Base-by-base conservation (phyloP, 768 basidiomycete genomes). In the Suillus subaureus region DNA sequence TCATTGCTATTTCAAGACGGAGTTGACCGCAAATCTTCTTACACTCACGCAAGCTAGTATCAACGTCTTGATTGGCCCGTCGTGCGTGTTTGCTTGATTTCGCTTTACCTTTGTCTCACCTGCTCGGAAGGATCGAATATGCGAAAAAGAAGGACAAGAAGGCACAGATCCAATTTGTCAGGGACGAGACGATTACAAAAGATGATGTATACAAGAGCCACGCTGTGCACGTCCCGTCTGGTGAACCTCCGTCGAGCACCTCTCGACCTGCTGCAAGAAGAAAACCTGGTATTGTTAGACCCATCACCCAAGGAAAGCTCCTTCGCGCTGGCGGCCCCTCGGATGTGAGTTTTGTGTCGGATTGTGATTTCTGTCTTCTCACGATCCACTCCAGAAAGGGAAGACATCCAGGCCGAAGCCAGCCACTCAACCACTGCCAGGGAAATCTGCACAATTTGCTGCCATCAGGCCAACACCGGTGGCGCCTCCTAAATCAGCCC, bases 81-180 rank as follows among this genome's bases (percentile, higher is more conserved):
- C 84, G 96, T 97, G 74, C 70, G 94, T 79, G 28, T 63, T 43
- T 21, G 18, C 33, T 70, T n/a, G 61, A 26, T 13, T 52, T 23
- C 16, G 5, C 12, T 21, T 35, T 37, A 58, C 11, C 40, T 23
- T 64, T 45, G 42, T 61, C 66, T 77, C 26, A 76, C 55, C 28
- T n/a, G 18, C 52, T n/a, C 35, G 31, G 23, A 37, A 98, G 93
- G 9, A 79, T 98, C 66, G 88, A 93, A 64, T 99, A 98, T 76
- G 83, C 84, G 49, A 99, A 99, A 85, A 99, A 99, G 86, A 99
- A 95, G 79, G 96, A 96, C 68, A 99, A 99, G 81, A 88, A 88
- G 73, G 88, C 91, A 5, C 83, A 87, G 62, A 94, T 99, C 78
- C 91, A 91, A 75, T 91, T 94, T 67, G 76, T 90, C 71, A 97